Evolutionary conservation across 1,284 basidiomycete species (phyloP).

Genomic region (Puccinia novopanici): DNA sequence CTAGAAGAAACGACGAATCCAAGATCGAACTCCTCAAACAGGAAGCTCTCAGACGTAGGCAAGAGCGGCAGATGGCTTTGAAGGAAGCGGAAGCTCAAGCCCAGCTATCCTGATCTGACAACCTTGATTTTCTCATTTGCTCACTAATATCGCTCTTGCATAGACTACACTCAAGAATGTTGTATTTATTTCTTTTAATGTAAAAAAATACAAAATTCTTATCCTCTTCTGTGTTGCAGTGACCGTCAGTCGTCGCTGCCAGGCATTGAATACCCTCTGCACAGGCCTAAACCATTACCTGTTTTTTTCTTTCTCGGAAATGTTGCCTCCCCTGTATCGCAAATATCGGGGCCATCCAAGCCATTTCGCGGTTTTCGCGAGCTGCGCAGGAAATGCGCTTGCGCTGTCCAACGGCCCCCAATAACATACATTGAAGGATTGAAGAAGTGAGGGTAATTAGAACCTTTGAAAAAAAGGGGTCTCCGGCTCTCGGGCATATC

Average conservation of each 20-base stretch:
- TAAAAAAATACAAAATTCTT: neutral
- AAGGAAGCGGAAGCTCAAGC: slow-evolving; percentile 11
- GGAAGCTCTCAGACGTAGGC: slow-evolving; percentile 37
- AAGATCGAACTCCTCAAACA: slow-evolving; percentile 46
- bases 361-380: too few relatives aligned
- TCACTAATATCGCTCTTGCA: neutral
- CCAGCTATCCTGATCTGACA: neutral
- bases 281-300: too few relatives aligned
- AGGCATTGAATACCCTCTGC: too few relatives aligned
- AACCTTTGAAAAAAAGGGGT: too few relatives aligned
- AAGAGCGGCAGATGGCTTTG: slow-evolving; percentile 16
- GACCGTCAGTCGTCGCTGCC: neutral
- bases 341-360: too few relatives aligned
- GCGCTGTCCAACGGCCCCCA: too few relatives aligned
- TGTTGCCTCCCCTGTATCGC: too few relatives aligned
- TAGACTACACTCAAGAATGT: neutral
- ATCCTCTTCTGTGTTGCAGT: neutral
- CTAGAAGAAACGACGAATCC: slow-evolving; percentile 39
- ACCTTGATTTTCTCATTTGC: neutral
- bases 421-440: too few relatives aligned
- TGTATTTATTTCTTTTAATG: neutral
- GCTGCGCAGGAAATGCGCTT: too few relatives aligned
- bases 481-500: too few relatives aligned
- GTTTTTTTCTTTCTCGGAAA: too few relatives aligned
- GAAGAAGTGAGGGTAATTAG: too few relatives aligned